Percentiles rank a stretch among this genome's conserved stretches.
phyloP scores from a whole-genome alignment of 1,284 basidiomycete genomes.

The Pterula multifida region DNA sequence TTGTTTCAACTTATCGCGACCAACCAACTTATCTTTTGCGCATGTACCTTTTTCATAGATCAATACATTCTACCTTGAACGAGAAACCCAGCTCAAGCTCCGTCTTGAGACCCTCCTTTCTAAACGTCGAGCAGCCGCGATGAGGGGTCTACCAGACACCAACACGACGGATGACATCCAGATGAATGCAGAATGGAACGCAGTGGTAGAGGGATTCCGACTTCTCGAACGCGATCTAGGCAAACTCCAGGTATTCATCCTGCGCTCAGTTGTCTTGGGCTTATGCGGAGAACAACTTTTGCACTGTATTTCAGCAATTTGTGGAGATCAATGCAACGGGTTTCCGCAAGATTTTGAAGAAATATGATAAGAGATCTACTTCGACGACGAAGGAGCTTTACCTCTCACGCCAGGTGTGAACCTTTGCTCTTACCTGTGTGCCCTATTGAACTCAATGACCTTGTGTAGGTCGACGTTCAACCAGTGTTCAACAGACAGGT shows the following conservation, averaged over 20 bases:
- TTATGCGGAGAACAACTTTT: conserved; percentile 7
- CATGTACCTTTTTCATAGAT: conserved; percentile 44
- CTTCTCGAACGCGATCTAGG: conserved; percentile 93
- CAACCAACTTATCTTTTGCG: too few species aligned
- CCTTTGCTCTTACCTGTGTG: not conserved
- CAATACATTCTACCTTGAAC: conserved; percentile 98
- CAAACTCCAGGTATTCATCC: conserved; percentile 86
- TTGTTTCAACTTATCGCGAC: not conserved
- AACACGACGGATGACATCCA: conserved; percentile 30
- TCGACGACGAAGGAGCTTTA: conserved; percentile 95
- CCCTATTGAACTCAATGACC: not conserved
- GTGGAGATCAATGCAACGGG: conserved; percentile 97
- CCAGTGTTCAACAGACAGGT: conserved; percentile 96
- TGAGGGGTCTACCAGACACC: conserved; percentile 56
- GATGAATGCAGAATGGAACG: conserved; percentile 81
- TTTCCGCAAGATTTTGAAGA: conserved; percentile 97
- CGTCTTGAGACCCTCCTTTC: conserved; percentile 88
- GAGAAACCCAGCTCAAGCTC: conserved; percentile 91
- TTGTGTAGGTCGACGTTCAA: conserved; percentile 74
- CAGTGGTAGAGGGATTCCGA: conserved; percentile 92
- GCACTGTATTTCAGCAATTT: conserved; percentile 58
- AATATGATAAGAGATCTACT: conserved; percentile 96
- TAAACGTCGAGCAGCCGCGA: conserved; percentile 78
- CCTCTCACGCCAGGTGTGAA: conserved; percentile 67
- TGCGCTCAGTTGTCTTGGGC: conserved; percentile 10